Conservation (phyloP, 306 rosid genomes). For the Echinosophora koreensis region DNA sequence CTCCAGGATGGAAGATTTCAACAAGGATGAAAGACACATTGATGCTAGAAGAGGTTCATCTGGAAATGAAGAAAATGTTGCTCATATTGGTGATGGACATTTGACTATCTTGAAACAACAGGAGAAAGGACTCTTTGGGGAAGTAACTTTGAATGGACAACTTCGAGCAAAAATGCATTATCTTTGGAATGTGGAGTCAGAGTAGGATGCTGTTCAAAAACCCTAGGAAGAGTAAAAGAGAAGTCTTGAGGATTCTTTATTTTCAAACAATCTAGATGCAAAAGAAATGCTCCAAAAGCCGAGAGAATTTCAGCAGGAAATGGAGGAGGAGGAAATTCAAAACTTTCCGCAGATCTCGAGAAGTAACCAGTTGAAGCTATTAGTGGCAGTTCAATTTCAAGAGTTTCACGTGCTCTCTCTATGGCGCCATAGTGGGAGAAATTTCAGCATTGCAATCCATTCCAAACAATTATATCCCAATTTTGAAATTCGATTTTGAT, state of each 20-base stretch:
- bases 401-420: no score
- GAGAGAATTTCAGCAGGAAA: slow-evolving; percentile 67
- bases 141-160: slow-evolving; percentile 59
- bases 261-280: slow-evolving; percentile 60
- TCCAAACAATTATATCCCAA: no score
- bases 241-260: slow-evolving; percentile 69
- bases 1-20: slow-evolving; percentile 46
- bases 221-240: slow-evolving; percentile 71
- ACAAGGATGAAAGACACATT: slow-evolving; percentile 41
- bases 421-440: no score
- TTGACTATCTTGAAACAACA: slow-evolving; percentile 40
- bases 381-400: no score
- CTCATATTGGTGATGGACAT: slow-evolving; percentile 34
- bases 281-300: slow-evolving; percentile 64
- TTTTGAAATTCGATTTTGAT: no score
- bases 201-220: slow-evolving; percentile 69
- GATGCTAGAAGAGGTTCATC: slow-evolving; percentile 41
- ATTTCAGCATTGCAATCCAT: no score
- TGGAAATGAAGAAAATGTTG: slow-evolving; percentile 43
- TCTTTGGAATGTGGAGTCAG: slow-evolving; percentile 62
- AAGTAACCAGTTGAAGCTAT: slow-evolving; percentile 35
- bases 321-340: slow-evolving; percentile 54
- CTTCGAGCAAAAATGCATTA: slow-evolving; percentile 52
- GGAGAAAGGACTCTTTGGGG: slow-evolving; percentile 56
- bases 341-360: slow-evolving; percentile 52